Percentiles rank a stretch among this genome's conserved stretches.
These are phyloP conservation scores for Ploettnerulaceae sp. DNA, from an alignment of 2,329 filamentous ascomycete genomes.

Conservation along the genomic window DNA sequence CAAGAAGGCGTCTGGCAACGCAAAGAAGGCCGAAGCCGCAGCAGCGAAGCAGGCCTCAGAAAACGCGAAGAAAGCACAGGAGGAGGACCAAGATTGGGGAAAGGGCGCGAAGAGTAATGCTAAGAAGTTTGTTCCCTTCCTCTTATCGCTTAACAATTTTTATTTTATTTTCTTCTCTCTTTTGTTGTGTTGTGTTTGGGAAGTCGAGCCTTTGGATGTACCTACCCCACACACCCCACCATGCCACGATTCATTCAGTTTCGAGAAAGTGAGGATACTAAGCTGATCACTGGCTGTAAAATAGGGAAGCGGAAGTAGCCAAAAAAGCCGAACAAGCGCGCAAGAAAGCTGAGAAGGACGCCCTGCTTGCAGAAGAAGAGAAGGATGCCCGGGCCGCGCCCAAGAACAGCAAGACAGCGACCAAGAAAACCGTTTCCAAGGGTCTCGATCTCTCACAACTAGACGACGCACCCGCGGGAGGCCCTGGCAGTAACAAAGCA, in stretches of 20 bases:
- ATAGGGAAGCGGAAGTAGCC: slow-evolving; percentile 75
- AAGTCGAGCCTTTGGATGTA: too few relatives aligned
- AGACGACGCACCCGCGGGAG: slow-evolving; percentile 52
- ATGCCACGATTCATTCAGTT: too few relatives aligned
- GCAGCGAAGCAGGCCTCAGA: slow-evolving; percentile 71
- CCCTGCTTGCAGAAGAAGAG: slow-evolving; percentile 79
- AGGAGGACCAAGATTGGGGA: slow-evolving; percentile 72
- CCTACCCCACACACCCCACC: too few relatives aligned
- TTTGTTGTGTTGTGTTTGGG: not conserved
- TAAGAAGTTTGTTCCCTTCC: slow-evolving; percentile 67
- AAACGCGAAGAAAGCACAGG: slow-evolving; percentile 59
- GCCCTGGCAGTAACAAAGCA: slow-evolving; percentile 41
- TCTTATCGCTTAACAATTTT: not conserved
- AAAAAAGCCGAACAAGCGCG: slow-evolving; percentile 63
- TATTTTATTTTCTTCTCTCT: slow-evolving; percentile 1
- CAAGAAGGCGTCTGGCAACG: slow-evolving; percentile 88
- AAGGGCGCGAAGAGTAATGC: slow-evolving; percentile 79
- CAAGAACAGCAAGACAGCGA: slow-evolving; percentile 64
- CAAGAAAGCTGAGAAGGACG: slow-evolving; percentile 91
- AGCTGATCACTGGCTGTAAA: not conserved
- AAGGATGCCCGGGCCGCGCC: slow-evolving; percentile 65
- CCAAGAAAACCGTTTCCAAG: slow-evolving; percentile 57
- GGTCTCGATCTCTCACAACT: slow-evolving; percentile 74
- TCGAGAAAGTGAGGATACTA: too few relatives aligned
- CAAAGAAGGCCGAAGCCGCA: slow-evolving; percentile 85